These are phyloP conservation scores for Umbelopsis ramanniana DNA, from an alignment of 192 early-diverging fungal genomes.

Conservation along the genomic window DNA sequence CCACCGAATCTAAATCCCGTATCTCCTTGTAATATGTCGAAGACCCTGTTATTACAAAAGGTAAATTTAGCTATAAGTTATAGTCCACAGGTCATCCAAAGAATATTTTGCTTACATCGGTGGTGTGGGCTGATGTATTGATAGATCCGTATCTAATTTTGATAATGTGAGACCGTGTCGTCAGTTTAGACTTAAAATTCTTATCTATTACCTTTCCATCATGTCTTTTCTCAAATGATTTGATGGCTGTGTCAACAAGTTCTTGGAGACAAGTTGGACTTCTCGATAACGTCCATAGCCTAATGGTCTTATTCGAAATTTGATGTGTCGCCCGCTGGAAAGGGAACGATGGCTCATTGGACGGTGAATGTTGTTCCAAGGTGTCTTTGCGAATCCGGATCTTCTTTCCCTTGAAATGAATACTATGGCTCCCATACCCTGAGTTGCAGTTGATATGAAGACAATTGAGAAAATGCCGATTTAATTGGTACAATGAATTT, in stretches of 20 bases:
- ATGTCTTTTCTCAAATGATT: background rate
- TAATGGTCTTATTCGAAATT: background rate
- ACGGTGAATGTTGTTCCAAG: background rate
- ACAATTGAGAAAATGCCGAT: background rate
- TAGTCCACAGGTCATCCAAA: background rate
- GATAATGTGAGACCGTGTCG: too few species aligned
- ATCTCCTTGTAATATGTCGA: background rate
- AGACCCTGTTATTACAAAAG: background rate
- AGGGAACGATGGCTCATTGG: too few species aligned
- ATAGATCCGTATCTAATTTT: background rate
- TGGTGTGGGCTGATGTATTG: background rate
- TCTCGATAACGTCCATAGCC: conserved; percentile 7
- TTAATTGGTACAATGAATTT: background rate
- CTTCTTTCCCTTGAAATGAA: conserved; percentile 6
- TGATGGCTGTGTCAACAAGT: background rate
- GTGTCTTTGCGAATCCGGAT: background rate
- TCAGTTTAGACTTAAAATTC: background rate
- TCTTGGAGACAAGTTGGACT: conserved; percentile 3
- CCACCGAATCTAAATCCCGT: background rate
- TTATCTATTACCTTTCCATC: background rate
- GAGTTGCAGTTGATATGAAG: background rate
- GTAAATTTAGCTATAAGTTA: background rate
- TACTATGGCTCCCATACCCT: conserved; percentile 3
- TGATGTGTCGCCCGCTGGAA: background rate
- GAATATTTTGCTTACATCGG: background rate